Conservation (phyloP, 1,139 yeast species). For the Taphrina flavorubra region DNA sequence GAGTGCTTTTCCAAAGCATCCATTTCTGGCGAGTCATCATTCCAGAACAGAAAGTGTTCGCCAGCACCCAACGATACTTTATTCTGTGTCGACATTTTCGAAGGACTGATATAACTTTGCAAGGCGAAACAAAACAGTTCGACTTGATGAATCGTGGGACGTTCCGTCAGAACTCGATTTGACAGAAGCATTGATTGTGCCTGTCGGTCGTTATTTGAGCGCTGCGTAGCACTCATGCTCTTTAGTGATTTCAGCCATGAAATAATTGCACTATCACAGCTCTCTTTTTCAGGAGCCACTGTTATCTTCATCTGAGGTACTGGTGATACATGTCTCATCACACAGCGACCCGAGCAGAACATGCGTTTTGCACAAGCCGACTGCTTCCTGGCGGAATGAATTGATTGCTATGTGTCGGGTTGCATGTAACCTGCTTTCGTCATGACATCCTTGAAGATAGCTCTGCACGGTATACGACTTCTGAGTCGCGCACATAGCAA, state of each 20-base stretch:
- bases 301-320: background rate
- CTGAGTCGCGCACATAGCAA: constrained; percentile 82
- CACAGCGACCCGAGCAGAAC: constrained; percentile 9
- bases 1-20: background rate
- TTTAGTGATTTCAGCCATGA: background rate
- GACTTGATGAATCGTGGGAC: background rate
- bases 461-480: constrained; percentile 82
- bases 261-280: background rate
- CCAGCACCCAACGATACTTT: background rate
- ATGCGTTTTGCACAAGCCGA: background rate
- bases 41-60: constrained; percentile 38
- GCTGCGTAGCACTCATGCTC: background rate
- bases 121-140: background rate
- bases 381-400: background rate
- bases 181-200: background rate
- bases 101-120: background rate
- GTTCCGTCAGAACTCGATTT: background rate
- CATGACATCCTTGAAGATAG: constrained; percentile 74
- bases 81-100: background rate
- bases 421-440: constrained; percentile 49
- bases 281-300: background rate
- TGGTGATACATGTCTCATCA: background rate
- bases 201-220: background rate
- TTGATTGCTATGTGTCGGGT: constrained; percentile 16
- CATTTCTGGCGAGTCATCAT: constrained; percentile 6